phyloP scores from a whole-genome alignment of 306 rosid genomes.

The Cicer arietinum region DNA sequence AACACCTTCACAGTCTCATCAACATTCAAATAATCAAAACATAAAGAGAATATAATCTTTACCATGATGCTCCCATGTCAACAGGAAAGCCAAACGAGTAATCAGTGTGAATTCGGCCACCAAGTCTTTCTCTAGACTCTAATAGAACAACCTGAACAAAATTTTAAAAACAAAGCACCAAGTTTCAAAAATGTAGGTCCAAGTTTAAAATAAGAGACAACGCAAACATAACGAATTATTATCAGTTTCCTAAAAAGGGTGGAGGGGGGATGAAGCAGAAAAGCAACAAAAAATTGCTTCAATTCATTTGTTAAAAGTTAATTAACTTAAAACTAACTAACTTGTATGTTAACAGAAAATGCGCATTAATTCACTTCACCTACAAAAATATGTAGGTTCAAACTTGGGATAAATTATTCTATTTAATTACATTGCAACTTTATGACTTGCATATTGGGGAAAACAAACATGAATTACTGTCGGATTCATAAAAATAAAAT shows the following conservation, averaged over 20 bases:
- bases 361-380: too few species aligned
- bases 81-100: constrained; percentile 92
- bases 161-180: constrained; percentile 1
- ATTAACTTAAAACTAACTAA: too few species aligned
- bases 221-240: not conserved
- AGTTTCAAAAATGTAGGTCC: too few species aligned
- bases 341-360: too few species aligned
- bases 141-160: constrained; percentile 71
- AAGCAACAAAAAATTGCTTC: not conserved
- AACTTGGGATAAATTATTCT: not conserved
- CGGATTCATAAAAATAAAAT: not conserved
- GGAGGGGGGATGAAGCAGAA: not conserved
- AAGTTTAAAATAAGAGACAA: too few species aligned
- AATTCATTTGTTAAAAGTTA: not conserved
- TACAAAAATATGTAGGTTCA: too few species aligned
- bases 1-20: not conserved
- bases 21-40: not conserved
- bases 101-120: constrained; percentile 87
- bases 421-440: not conserved
- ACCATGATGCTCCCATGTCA: constrained; percentile 97
- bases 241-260: too few species aligned
- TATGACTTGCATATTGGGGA: not conserved
- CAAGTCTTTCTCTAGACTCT: constrained; percentile 90
- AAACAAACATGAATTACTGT: not conserved
- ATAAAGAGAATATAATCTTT: constrained; percentile 25